Conservation (phyloP, 2,329 filamentous ascomycete species). For the Colletotrichum nymphaeae region DNA sequence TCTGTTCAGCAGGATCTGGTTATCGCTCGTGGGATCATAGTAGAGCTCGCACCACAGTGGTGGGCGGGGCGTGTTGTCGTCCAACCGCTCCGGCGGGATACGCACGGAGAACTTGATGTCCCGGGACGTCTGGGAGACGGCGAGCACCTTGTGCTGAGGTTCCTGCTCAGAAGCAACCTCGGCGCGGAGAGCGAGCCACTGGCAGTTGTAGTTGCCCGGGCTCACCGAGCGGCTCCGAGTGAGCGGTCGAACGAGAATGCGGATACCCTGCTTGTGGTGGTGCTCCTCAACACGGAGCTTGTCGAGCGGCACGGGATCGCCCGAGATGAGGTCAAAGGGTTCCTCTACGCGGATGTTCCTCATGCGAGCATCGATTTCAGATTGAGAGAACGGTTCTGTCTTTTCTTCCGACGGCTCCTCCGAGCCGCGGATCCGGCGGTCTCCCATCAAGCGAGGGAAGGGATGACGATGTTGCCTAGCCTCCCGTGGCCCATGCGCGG, state of each 20-base stretch:
- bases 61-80: constrained; percentile 55
- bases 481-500: constrained; percentile 37
- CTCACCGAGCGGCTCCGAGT: constrained; percentile 65
- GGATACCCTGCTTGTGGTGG: constrained; percentile 66
- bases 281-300: constrained; percentile 62
- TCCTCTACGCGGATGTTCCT: constrained; percentile 58
- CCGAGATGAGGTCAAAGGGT: constrained; percentile 48
- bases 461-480: constrained; percentile 36
- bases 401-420: constrained; percentile 59
- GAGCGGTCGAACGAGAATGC: constrained; percentile 67
- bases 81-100: constrained; percentile 61
- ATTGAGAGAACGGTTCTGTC: constrained; percentile 69
- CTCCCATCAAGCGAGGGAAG: constrained; percentile 53
- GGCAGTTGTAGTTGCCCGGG: constrained; percentile 63
- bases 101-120: constrained; percentile 71
- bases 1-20: constrained; percentile 66
- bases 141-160: constrained; percentile 68
- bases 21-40: constrained; percentile 69
- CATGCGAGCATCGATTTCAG: constrained; percentile 64
- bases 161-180: constrained; percentile 61
- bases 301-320: constrained; percentile 64
- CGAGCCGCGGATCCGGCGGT: constrained; percentile 53
- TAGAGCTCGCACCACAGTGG: constrained; percentile 71
- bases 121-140: constrained; percentile 69
- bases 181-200: constrained; percentile 67